Conservation (phyloP, 1,284 basidiomycete species). For the Golubevia pallescens region DNA sequence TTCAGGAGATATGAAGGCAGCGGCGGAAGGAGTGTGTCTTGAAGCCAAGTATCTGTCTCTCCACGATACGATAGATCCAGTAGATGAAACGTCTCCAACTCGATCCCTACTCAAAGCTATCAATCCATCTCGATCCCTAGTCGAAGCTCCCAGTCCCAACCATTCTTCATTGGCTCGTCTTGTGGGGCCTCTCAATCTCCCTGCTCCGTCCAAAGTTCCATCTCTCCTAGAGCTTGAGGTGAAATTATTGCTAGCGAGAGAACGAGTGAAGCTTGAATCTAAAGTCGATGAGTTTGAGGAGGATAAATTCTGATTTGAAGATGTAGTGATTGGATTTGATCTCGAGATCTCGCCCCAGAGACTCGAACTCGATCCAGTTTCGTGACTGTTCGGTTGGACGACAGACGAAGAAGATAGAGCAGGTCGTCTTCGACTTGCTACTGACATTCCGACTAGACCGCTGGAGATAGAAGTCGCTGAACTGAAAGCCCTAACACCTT, state of each 20-base stretch:
- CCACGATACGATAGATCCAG: no score
- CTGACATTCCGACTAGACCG: background rate
- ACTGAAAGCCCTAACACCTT: background rate
- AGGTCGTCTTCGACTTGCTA: background rate
- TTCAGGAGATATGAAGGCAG: background rate
- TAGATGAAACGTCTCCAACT: no score
- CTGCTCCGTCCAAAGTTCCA: background rate
- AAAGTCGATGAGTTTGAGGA: background rate
- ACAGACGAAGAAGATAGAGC: background rate
- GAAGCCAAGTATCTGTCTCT: no score
- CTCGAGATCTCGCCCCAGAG: background rate
- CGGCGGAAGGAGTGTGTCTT: background rate
- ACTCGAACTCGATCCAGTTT: background rate
- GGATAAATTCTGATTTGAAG: background rate
- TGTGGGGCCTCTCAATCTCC: background rate
- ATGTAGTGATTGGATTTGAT: no score
- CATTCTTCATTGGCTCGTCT: background rate
- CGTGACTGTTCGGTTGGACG: background rate
- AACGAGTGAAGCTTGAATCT: background rate
- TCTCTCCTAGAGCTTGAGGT: background rate
- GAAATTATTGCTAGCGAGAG: no score
- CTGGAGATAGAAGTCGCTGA: background rate
- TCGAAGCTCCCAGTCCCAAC: background rate
- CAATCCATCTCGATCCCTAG: no score
- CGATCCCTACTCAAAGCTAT: no score